Base-by-base conservation (phyloP, 2,329 filamentous ascomycete species). In the Sporothrix variecibatus region DNA sequence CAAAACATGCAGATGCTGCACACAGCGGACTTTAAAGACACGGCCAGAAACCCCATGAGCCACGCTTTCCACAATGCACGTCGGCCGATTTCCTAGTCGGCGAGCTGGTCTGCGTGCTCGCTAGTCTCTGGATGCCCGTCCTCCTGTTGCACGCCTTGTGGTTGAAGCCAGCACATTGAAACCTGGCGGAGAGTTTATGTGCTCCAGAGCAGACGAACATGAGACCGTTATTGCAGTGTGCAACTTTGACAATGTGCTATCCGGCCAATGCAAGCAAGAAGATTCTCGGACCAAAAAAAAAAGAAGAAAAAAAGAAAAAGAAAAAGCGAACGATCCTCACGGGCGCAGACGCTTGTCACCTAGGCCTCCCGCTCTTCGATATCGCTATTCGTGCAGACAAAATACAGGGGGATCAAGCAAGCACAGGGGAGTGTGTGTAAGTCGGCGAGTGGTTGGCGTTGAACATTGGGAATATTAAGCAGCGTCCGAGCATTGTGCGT, bases 141-240 rank as follows among this genome's bases (percentile, higher is more conserved):
- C 70, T 72, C 71, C 70, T 73, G 75, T 75, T 74, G 75, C 76
- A 77, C 72, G 28, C 71, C 73, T 53, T 72, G 26, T 74, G 72
- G 23, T 73, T 73, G 56, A 72, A 40, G 72, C 62, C 70, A 68
- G 53, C 68, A 69, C 67, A 72, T 76, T 75, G 75, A 78, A 78
- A 76, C 76, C 75, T 68, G 70, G 74, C 78, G 77, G 78, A 76
- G 76, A 78, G 78, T 77, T 78, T 75, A 72, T 71, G 68, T 72
- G 73, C 75, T 76, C 58, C 69, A 76, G 53, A 75, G 75, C 72
- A 76, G 76, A 76, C 75, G 40, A 72, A 73, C 38, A 62, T 76
- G 75, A 77, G 76, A 76, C 75, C 46, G 68, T n/a, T 51, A 23
- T 53, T 38, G n/a, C 64, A 23, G 20, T 64, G 73, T 76, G 77